Conservation (phyloP, 306 rosid species). For the Gleditsia sinensis region DNA sequence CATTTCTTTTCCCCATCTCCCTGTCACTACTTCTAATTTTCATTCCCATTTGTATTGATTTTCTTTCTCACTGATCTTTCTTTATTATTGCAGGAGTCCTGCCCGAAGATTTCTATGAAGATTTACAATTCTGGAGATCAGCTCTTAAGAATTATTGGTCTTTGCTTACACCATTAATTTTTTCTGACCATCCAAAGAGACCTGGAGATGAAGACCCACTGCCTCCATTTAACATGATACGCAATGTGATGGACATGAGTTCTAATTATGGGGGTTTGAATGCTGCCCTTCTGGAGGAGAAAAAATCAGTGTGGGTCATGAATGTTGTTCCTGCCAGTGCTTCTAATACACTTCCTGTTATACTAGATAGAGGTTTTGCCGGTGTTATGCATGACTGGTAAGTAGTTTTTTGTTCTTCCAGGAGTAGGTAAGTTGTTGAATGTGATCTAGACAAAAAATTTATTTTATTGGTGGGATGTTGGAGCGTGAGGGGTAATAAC, state of each 20-base stretch:
- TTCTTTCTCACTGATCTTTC: slow-evolving; percentile 36
- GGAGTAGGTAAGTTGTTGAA: slow-evolving; percentile 13
- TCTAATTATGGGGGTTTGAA: slow-evolving; percentile 89
- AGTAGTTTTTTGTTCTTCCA: slow-evolving; percentile 39
- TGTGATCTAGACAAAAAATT: slow-evolving; percentile 25
- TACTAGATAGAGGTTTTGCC: slow-evolving; percentile 84
- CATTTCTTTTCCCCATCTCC: slow-evolving; percentile 33
- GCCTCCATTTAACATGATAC: slow-evolving; percentile 97
- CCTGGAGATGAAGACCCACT: slow-evolving; percentile 99
- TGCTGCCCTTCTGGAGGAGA: slow-evolving; percentile 85
- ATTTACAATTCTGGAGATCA: slow-evolving; percentile 70
- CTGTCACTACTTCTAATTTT: slow-evolving; percentile 8
- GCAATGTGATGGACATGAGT: slow-evolving; percentile 96
- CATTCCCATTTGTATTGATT: slow-evolving; percentile 3
- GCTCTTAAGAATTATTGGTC: slow-evolving; percentile 89
- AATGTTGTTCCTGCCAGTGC: slow-evolving; percentile 84
- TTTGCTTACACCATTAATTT: slow-evolving; percentile 90
- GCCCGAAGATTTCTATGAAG: slow-evolving; percentile 85
- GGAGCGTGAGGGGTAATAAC: slow-evolving; percentile 14
- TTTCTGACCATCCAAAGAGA: slow-evolving; percentile 99
- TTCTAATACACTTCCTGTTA: slow-evolving; percentile 84
- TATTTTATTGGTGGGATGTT: not conserved
- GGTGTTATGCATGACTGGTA: slow-evolving; percentile 97
- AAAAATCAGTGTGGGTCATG: slow-evolving; percentile 96
- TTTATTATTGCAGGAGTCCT: slow-evolving; percentile 73